phyloP scores from a whole-genome alignment of 805 yeast species.

The Pichia phayaonensis region DNA sequence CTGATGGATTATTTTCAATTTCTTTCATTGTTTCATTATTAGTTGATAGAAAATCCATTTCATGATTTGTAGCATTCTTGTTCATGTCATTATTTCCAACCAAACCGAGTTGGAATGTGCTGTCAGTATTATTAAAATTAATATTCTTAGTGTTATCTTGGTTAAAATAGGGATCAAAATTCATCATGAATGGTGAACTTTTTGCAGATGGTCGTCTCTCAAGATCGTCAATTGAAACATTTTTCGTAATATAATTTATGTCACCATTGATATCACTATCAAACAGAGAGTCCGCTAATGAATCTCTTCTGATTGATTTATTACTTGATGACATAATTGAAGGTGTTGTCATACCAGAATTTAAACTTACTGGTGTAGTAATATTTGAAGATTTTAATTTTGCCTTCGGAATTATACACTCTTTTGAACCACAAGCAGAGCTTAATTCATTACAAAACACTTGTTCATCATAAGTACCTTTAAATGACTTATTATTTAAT shows the following conservation, averaged over 20 bases:
- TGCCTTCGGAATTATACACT: slow-evolving; percentile 54
- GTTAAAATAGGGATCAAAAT: not conserved
- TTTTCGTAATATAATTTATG: not conserved
- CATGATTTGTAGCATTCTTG: slow-evolving; percentile 5
- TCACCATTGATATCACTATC: not conserved
- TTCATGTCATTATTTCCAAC: not conserved
- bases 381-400: not conserved
- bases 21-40: not conserved
- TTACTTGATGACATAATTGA: not conserved
- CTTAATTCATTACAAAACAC: slow-evolving; percentile 72
- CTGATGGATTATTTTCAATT: slow-evolving; percentile 8
- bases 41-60: slow-evolving; percentile 10
- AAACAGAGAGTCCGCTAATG: not conserved
- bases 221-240: not conserved
- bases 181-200: not conserved
- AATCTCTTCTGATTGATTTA: not conserved
- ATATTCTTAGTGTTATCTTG: not conserved
- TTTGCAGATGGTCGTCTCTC: not conserved
- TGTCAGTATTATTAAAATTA: not conserved
- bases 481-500: slow-evolving; percentile 18
- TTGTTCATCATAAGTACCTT: slow-evolving; percentile 54
- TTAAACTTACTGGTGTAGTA: not conserved
- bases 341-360: not conserved
- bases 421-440: slow-evolving; percentile 76
- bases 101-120: not conserved